These are phyloP conservation scores for Wallemia mellicola DNA, from an alignment of 1,284 basidiomycete species.

Conservation along the genomic window DNA sequence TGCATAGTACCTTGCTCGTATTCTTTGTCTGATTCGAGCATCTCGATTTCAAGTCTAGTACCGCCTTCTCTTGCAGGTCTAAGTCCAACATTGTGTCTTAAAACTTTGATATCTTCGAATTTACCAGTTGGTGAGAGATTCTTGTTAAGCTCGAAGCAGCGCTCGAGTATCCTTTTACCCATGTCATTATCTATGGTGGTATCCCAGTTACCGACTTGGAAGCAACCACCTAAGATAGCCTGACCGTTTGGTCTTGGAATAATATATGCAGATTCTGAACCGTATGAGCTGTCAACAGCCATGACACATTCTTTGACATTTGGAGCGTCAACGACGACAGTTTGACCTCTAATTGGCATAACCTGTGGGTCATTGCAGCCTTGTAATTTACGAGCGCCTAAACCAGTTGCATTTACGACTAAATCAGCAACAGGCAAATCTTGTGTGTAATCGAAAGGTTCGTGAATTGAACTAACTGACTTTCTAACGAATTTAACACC, in stretches of 20 bases:
- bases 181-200: slow-evolving; percentile 18
- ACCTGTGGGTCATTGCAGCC: slow-evolving; percentile 24
- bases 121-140: slow-evolving; percentile 7
- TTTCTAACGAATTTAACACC: slow-evolving; percentile 14
- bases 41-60: slow-evolving; percentile 8
- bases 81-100: slow-evolving; percentile 9
- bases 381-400: slow-evolving; percentile 15
- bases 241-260: slow-evolving; percentile 24
- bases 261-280: slow-evolving; percentile 19
- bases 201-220: slow-evolving; percentile 20
- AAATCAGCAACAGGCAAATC: slow-evolving; percentile 13
- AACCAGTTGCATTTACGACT: slow-evolving; percentile 23
- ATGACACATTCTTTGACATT: slow-evolving; percentile 20
- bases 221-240: slow-evolving; percentile 27
- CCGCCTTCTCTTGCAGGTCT: slow-evolving; percentile 9
- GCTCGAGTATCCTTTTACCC: slow-evolving; percentile 21
- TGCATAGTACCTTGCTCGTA: slow-evolving; percentile 3
- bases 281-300: slow-evolving; percentile 4
- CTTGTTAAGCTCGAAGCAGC: slow-evolving; percentile 9
- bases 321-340: slow-evolving; percentile 42
- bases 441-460: slow-evolving; percentile 16
- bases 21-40: not conserved
- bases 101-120: slow-evolving; percentile 4
- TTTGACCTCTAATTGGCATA: slow-evolving; percentile 60
- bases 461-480: slow-evolving; percentile 17